Conservation (phyloP, 495 filamentous ascomycete genomes). For the Tirmania nivea region DNA sequence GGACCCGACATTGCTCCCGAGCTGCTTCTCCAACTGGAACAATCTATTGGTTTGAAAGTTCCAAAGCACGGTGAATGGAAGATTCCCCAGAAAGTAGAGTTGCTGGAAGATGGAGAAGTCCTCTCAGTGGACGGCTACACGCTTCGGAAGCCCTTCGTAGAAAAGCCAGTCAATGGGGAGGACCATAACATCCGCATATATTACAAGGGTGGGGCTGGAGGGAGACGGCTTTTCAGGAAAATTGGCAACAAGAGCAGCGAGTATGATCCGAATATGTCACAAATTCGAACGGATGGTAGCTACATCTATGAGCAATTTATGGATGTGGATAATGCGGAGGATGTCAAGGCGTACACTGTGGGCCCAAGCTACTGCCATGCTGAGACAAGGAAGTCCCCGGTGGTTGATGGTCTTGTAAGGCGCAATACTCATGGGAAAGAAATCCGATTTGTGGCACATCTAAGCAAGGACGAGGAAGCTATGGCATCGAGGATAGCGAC, state of each 20-base stretch:
- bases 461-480: constrained; percentile 57
- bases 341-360: constrained; percentile 97
- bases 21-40: constrained; percentile 53
- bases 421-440: constrained; percentile 96
- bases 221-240: constrained; percentile 81
- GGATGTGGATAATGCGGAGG: constrained; percentile 83
- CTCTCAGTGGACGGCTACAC: constrained; percentile 64
- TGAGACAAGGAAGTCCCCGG: constrained; percentile 88
- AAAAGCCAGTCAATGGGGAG: constrained; percentile 95
- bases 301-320: constrained; percentile 97
- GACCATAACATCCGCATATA: constrained; percentile 99
- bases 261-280: constrained; percentile 48
- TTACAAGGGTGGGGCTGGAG: constrained; percentile 76
- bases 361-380: constrained; percentile 86
- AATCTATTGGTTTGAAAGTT: constrained; percentile 57
- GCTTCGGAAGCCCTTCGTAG: constrained; percentile 85
- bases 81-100: constrained; percentile 40
- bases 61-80: constrained; percentile 25
- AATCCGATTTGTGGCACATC: constrained; percentile 73
- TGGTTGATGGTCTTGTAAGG: constrained; percentile 86
- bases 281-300: constrained; percentile 58
- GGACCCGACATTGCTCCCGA: constrained; percentile 61
- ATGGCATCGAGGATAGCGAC: constrained; percentile 80
- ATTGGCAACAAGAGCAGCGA: constrained; percentile 97
- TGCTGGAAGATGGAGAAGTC: constrained; percentile 71